phyloP scores from a whole-genome alignment of 176 grass and related monocot genomes.

The Tillandsia leiboldiana region DNA sequence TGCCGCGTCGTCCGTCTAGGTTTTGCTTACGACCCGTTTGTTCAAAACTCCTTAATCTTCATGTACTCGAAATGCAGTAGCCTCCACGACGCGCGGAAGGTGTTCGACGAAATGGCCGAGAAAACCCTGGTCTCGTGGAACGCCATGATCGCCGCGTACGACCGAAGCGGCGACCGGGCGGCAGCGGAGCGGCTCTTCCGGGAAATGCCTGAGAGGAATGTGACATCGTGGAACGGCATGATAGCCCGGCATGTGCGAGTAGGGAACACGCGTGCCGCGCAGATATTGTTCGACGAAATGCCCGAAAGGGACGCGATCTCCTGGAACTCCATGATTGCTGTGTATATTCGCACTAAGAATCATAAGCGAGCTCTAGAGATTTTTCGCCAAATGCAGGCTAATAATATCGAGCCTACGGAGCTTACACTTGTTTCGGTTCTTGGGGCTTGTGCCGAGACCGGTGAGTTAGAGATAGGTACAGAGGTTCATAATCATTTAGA shows the following conservation, averaged over 20 bases:
- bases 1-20: constrained; percentile 31
- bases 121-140: constrained; percentile 55
- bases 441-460: constrained; percentile 38
- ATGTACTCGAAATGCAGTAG: constrained; percentile 43
- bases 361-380: constrained; percentile 24
- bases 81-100: constrained; percentile 21
- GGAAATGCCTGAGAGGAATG: constrained; percentile 32
- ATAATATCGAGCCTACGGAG: constrained; percentile 37
- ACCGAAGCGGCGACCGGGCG: constrained; percentile 20
- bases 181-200: constrained; percentile 22
- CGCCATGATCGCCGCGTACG: constrained; percentile 30
- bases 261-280: constrained; percentile 27
- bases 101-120: constrained; percentile 47
- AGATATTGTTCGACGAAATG: constrained; percentile 36
- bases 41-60: constrained; percentile 47
- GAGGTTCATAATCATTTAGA: constrained; percentile 41
- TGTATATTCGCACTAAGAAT: constrained; percentile 30
- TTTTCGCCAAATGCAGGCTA: constrained; percentile 45
- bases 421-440: constrained; percentile 47
- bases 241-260: constrained; percentile 33
- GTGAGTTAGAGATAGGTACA: constrained; percentile 31
- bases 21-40: constrained; percentile 15
- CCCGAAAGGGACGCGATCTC: constrained; percentile 38
- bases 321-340: constrained; percentile 63
- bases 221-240: constrained; percentile 52